Evolutionary conservation across 495 filamentous ascomycete species (phyloP), one percentile per base, ranked within the genome.

Genomic region (Podospora pseudoanserina): DNA sequence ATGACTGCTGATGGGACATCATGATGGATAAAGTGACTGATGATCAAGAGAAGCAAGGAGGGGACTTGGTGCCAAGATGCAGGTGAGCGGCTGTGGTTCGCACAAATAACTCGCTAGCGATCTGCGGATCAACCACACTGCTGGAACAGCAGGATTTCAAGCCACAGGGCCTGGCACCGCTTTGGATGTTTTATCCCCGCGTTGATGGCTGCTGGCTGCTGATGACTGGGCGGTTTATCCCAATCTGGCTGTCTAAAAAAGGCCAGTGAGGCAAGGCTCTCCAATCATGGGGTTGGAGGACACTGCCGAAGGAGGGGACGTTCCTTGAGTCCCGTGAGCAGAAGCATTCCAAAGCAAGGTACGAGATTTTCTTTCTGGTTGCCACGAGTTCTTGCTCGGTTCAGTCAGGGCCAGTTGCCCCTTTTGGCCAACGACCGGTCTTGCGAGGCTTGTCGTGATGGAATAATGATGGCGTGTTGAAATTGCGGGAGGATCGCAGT

Each of bases 91-190:
- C 39, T 26, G 23, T 61, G 23, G 59, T 70, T 70, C 64, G 71
- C 69, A 62, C 69, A 61, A 60, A 65, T 26, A 20, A 61, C 28
- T 27, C 59, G n/a, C 19, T 59, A 66, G 66, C 16, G 72, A 71
- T 70, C 74, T 64, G 28, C 73, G 66, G 74, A 72, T 73, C 71
- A 73, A 71, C 71, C 74, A 69, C 74, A 72, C 70, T 53, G 68
- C 68, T 70, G 73, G 73, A 67, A 71, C 39, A 49, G 39, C 39
- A 49, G 39, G 39, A 49, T 49, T 49, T 49, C 39, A 49, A 49
- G 39, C 39, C 39, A 49, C 39, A 49, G 39, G 39, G 39, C 39
- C 39, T 11, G 39, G 39, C 39, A 13, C 39, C 13, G 39, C 39
- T 13, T 49, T 49, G 39, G 39, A 11, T 11, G 39, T 49, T 49